A percentile compares a stretch with the other conserved stretches of the same genome.
phyloP scores from a whole-genome alignment of 352 stramenopile genomes.

The Hyaloperonospora arabidopsidis region DNA sequence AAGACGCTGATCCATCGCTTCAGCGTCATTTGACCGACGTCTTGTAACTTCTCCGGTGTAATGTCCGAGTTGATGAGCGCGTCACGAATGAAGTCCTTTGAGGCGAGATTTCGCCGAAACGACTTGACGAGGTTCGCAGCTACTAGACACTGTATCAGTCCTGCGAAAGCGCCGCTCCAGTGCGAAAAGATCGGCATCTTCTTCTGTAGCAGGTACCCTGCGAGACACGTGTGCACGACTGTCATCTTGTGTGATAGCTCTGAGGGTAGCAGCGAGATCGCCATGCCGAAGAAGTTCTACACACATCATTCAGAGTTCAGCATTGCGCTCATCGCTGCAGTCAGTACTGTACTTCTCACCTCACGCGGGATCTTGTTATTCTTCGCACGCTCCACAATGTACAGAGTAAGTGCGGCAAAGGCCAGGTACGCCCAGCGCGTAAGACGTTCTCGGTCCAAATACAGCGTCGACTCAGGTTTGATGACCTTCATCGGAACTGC shows the following conservation, averaged over 20 bases:
- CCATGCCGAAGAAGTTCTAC: constrained; percentile 42
- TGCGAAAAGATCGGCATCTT: constrained; percentile 41
- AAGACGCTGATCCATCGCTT: constrained; percentile 48
- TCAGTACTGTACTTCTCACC: constrained; percentile 14
- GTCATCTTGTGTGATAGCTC: constrained; percentile 49
- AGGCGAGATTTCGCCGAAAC: constrained; percentile 37
- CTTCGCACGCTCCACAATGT: constrained; percentile 31
- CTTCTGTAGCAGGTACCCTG: constrained; percentile 33
- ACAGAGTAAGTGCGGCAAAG: constrained; percentile 34
- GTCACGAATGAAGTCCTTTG: constrained; percentile 34
- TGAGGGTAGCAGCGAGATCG: constrained; percentile 33
- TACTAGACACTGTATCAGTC: constrained; percentile 38
- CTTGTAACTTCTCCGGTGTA: constrained; percentile 18
- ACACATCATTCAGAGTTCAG: constrained; percentile 6
- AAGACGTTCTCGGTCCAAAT: constrained; percentile 26
- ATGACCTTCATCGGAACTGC: constrained; percentile 26
- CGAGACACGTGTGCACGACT: constrained; percentile 32
- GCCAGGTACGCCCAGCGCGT: constrained; percentile 37
- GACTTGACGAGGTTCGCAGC: constrained; percentile 35
- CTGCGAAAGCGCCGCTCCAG: constrained; percentile 41
- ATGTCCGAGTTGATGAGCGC: constrained; percentile 33
- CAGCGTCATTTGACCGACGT: constrained; percentile 37
- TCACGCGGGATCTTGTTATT: constrained; percentile 39
- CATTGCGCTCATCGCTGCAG: not conserved
- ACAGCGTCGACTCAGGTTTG: constrained; percentile 12